Percentiles rank a stretch among this genome's conserved stretches.
Conservation (phyloP, 345 rosid genomes). For the Aegle marmelos region DNA sequence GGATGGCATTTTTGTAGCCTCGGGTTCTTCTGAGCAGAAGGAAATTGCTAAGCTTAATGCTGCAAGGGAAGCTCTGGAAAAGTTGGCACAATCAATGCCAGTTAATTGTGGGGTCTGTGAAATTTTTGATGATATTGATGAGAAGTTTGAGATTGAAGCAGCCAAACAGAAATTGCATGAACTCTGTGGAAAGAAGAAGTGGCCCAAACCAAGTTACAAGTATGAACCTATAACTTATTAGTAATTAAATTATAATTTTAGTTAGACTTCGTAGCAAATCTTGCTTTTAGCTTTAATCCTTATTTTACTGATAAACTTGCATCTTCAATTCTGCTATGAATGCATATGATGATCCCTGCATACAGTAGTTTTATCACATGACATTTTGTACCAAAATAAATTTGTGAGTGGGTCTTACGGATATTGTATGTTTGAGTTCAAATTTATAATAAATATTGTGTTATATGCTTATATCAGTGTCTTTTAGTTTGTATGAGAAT, state of each 20-base stretch:
- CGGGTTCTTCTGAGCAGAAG: conserved; percentile 53
- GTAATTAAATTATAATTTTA: not conserved
- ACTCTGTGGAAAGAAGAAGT: conserved; percentile 55
- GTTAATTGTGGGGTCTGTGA: conserved; percentile 5
- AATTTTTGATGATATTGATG: conserved; percentile 12
- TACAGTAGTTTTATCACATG: not conserved
- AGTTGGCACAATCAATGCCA: conserved; percentile 29
- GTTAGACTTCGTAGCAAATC: not conserved
- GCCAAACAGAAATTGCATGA: conserved; percentile 65
- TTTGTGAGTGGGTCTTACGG: not conserved
- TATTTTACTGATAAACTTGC: not conserved
- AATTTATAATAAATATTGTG: not conserved
- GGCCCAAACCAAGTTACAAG: conserved; percentile 70
- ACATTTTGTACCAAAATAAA: not conserved
- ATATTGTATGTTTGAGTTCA: not conserved
- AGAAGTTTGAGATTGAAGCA: conserved; percentile 28
- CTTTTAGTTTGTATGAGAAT: not conserved
- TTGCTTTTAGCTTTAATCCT: not conserved
- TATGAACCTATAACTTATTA: conserved; percentile 17
- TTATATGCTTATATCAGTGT: not conserved
- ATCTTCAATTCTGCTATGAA: not conserved
- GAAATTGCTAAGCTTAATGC: conserved; percentile 72
- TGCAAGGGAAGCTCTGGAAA: conserved; percentile 49
- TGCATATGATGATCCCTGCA: not conserved
- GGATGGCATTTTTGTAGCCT: conserved; percentile 47